These are phyloP conservation scores for Candida montana DNA, from an alignment of 805 yeast genomes.

Conservation along the genomic window DNA sequence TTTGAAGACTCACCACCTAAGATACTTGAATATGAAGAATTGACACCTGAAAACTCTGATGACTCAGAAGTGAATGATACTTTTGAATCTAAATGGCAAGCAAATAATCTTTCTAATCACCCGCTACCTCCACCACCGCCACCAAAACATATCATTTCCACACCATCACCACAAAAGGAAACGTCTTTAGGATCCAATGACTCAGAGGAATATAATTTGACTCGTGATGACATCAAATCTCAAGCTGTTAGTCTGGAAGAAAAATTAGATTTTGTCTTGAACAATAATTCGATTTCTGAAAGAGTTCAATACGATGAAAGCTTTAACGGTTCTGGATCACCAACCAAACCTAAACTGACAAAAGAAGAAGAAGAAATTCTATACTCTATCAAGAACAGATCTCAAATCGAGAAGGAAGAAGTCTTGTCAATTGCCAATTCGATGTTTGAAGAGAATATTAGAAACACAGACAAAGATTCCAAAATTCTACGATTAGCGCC, in stretches of 20 bases:
- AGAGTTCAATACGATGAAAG: constrained; percentile 22
- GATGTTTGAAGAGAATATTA: constrained; percentile 29
- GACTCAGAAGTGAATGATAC: constrained; percentile 13
- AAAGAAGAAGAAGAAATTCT: constrained; percentile 23
- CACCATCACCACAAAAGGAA: constrained; percentile 22
- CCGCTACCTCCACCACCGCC: constrained; percentile 36
- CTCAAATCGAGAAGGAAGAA: constrained; percentile 23
- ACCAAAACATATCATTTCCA: constrained; percentile 25
- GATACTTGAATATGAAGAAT: constrained; percentile 29
- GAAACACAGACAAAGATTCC: constrained; percentile 25
- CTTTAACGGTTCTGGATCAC: constrained; percentile 21
- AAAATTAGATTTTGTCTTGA: constrained; percentile 39
- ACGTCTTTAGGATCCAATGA: constrained; percentile 23
- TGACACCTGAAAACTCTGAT: constrained; percentile 23
- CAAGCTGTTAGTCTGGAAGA: constrained; percentile 34
- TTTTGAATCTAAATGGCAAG: constrained; percentile 26
- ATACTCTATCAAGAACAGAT: constrained; percentile 17
- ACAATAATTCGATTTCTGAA: constrained; percentile 19
- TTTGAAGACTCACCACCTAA: constrained; percentile 36
- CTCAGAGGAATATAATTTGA: constrained; percentile 23
- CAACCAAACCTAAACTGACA: constrained; percentile 14
- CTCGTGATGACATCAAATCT: constrained; percentile 23
- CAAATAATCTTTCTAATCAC: constrained; percentile 16
- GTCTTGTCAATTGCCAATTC: constrained; percentile 27
- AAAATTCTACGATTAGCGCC: constrained; percentile 23